phyloP scores from a whole-genome alignment of 345 rosid genomes.

The Cardamine chenopodiifolia region DNA sequence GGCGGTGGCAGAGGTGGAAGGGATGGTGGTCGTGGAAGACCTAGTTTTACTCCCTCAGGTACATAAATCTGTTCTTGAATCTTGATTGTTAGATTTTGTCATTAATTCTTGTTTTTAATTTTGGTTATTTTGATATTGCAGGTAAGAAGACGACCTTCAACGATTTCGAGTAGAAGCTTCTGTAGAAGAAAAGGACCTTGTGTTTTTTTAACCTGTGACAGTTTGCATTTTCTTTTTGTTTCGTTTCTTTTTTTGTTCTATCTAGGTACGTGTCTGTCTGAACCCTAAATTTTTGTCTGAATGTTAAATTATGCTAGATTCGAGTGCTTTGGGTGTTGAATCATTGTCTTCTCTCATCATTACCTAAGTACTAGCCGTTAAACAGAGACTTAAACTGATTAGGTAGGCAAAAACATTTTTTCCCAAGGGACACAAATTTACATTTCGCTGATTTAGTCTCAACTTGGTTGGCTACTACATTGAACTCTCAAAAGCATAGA shows the following conservation, averaged over 20 bases:
- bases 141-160: conserved; percentile 50
- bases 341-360: background rate
- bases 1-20: conserved; percentile 45
- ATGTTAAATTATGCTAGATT: conserved; percentile 23
- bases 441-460: conserved; percentile 33
- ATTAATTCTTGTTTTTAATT: background rate
- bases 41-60: conserved; percentile 44
- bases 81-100: background rate
- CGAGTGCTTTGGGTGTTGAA: conserved; percentile 26
- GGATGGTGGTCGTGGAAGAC: conserved; percentile 47
- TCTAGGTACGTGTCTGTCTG: conserved; percentile 7
- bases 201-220: conserved; percentile 17
- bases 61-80: background rate
- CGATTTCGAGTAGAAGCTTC: conserved; percentile 39
- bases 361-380: too few species aligned
- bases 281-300: conserved; percentile 35
- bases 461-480: conserved; percentile 28
- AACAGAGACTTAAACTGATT: too few species aligned
- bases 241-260: conserved; percentile 22
- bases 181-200: conserved; percentile 17
- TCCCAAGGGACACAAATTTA: conserved; percentile 33
- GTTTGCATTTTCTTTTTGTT: background rate
- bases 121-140: background rate
- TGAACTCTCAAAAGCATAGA: background rate
- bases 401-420: background rate